Conservation (phyloP, 495 filamentous ascomycete genomes). For the Talaromyces borbonicus region DNA sequence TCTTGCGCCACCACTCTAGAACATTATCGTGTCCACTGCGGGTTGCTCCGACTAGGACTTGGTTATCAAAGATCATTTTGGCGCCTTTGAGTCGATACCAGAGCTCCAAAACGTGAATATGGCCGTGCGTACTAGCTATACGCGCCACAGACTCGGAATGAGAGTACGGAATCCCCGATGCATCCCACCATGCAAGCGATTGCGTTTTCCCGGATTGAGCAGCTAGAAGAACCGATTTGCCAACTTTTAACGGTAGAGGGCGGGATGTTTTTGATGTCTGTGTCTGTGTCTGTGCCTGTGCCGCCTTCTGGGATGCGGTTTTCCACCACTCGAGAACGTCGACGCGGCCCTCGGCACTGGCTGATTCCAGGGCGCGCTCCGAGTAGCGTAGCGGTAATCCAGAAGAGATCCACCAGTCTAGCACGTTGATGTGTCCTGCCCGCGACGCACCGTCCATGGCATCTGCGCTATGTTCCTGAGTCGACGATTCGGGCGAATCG, state of each 20-base stretch:
- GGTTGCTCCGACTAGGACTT: constrained; percentile 80
- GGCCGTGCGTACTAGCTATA: constrained; percentile 76
- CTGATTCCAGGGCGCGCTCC: constrained; percentile 76
- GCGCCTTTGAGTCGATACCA: constrained; percentile 72
- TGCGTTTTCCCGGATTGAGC: constrained; percentile 65
- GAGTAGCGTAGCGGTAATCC: constrained; percentile 75
- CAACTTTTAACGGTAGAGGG: constrained; percentile 57
- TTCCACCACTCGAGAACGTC: constrained; percentile 88
- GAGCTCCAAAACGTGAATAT: constrained; percentile 70
- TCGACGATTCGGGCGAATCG: constrained; percentile 62
- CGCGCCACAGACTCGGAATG: constrained; percentile 71
- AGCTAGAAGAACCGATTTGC: constrained; percentile 68
- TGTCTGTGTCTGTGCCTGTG: no score
- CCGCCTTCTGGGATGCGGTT: constrained; percentile 42
- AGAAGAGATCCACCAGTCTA: constrained; percentile 86
- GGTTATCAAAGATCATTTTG: constrained; percentile 81
- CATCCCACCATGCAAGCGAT: constrained; percentile 75
- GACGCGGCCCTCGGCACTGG: constrained; percentile 73
- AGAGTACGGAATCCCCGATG: constrained; percentile 60
- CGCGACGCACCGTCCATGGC: constrained; percentile 80
- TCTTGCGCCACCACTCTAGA: constrained; percentile 83
- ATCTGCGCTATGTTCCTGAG: constrained; percentile 68
- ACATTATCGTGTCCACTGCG: constrained; percentile 77
- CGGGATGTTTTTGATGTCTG: constrained; percentile 16
- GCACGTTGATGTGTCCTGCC: constrained; percentile 69